Evolutionary conservation across 805 yeast species (phyloP).

Genomic region (Candida maesae): DNA sequence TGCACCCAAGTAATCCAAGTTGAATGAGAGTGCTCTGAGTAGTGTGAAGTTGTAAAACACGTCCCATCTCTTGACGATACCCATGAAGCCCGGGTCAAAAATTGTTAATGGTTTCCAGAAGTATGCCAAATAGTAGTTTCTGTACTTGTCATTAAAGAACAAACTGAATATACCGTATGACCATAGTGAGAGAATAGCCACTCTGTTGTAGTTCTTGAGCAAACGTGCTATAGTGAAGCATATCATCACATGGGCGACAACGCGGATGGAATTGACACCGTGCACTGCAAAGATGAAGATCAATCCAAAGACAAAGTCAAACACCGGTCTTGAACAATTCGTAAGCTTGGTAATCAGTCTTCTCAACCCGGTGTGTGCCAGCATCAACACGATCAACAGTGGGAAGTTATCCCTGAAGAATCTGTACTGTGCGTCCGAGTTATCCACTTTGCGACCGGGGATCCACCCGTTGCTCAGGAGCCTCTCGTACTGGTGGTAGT

Average conservation of each 20-base stretch:
- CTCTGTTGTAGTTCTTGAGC: conserved; percentile 28
- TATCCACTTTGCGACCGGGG: conserved; percentile 85
- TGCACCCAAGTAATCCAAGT: conserved; percentile 64
- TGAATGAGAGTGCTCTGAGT: conserved; percentile 78
- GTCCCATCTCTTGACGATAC: conserved; percentile 90
- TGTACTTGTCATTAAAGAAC: conserved; percentile 69
- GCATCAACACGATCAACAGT: conserved; percentile 51
- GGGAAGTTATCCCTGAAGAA: conserved; percentile 82
- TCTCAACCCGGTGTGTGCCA: conserved; percentile 53
- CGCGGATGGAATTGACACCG: conserved; percentile 68
- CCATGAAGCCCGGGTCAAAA: conserved; percentile 61
- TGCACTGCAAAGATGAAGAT: conserved; percentile 69
- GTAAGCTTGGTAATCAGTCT: conserved; percentile 20
- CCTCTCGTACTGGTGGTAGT: conserved; percentile 59
- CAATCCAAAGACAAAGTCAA: conserved; percentile 72
- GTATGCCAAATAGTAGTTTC: conserved; percentile 48
- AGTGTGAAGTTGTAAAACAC: conserved; percentile 90
- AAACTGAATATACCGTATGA: conserved; percentile 71
- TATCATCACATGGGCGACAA: conserved; percentile 53
- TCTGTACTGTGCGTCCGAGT: conserved; percentile 84
- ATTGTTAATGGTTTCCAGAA: conserved; percentile 39
- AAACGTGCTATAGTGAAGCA: conserved; percentile 48
- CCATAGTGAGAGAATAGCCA: conserved; percentile 58
- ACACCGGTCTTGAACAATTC: conserved; percentile 44
- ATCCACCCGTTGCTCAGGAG: conserved; percentile 82